These are phyloP conservation scores for Fusarium sp. DNA, from an alignment of 2,329 filamentous ascomycete species.

Conservation along the genomic window DNA sequence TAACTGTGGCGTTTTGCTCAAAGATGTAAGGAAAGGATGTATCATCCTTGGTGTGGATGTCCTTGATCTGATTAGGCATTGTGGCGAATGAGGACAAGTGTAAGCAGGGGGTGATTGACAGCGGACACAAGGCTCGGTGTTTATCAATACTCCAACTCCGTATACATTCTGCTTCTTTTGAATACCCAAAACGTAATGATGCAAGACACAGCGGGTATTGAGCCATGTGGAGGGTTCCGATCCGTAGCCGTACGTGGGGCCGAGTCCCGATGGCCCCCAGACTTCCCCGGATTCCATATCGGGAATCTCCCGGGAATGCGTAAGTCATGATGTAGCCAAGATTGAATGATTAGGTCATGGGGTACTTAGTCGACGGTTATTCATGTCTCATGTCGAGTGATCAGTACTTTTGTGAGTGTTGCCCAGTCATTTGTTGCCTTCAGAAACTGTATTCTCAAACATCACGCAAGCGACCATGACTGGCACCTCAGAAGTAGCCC, in stretches of 20 bases:
- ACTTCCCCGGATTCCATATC: not conserved
- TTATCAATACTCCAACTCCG: not conserved
- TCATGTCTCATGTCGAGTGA: not conserved
- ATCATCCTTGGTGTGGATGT: conserved; percentile 44
- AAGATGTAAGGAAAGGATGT: conserved; percentile 54
- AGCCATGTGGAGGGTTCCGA: conserved; percentile 27
- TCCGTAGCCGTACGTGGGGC: conserved; percentile 22
- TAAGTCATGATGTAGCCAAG: not conserved
- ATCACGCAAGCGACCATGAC: conserved; percentile 6
- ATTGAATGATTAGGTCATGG: not conserved
- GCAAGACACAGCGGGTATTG: not conserved
- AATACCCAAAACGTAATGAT: not conserved
- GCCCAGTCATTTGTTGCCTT: too few species aligned
- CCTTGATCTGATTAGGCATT: conserved; percentile 46
- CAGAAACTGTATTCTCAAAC: not conserved
- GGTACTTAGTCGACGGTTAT: not conserved
- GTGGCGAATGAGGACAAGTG: not conserved
- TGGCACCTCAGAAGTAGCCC: not conserved
- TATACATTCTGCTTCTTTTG: not conserved
- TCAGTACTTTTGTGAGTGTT: not conserved
- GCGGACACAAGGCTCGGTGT: not conserved
- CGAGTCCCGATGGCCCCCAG: conserved; percentile 19
- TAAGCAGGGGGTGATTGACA: not conserved
- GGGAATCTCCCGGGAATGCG: not conserved
- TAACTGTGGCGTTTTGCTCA: conserved; percentile 45